These are phyloP conservation scores for Podaxis mareebaensis DNA, from an alignment of 768 basidiomycete species.

Conservation along the genomic window DNA sequence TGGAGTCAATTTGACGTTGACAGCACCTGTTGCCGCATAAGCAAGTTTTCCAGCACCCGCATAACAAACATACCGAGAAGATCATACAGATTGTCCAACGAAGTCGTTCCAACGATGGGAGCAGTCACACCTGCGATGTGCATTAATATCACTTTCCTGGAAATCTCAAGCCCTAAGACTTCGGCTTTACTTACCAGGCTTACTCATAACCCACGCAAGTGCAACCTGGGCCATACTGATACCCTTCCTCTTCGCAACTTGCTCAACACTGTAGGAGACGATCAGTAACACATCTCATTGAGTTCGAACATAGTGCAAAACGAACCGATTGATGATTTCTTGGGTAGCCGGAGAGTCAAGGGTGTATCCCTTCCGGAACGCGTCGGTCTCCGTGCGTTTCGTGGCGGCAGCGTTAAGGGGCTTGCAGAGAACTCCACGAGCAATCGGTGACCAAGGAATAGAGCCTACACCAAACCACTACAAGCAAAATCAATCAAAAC, in stretches of 20 bases:
- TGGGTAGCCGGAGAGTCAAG: conserved; percentile 26
- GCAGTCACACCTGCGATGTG: conserved; percentile 41
- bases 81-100: conserved; percentile 49
- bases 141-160: not conserved
- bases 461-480: conserved; percentile 53
- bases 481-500: not conserved
- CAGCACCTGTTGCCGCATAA: conserved; percentile 18
- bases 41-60: not conserved
- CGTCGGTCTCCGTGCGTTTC: conserved; percentile 39
- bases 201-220: conserved; percentile 50
- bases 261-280: conserved; percentile 42
- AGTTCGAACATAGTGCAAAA: not conserved
- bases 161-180: too few relatives aligned
- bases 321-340: conserved; percentile 38
- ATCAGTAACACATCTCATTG: not conserved
- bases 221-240: conserved; percentile 58
- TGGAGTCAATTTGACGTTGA: conserved; percentile 25
- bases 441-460: conserved; percentile 63
- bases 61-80: conserved; percentile 39
- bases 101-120: conserved; percentile 58
- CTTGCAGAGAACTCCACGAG: conserved; percentile 51
- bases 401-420: conserved; percentile 38
- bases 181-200: conserved; percentile 30
- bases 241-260: conserved; percentile 50
- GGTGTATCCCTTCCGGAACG: conserved; percentile 22